Base-by-base conservation (phyloP, 2,329 filamentous ascomycete genomes). In the Phoma sp. region DNA sequence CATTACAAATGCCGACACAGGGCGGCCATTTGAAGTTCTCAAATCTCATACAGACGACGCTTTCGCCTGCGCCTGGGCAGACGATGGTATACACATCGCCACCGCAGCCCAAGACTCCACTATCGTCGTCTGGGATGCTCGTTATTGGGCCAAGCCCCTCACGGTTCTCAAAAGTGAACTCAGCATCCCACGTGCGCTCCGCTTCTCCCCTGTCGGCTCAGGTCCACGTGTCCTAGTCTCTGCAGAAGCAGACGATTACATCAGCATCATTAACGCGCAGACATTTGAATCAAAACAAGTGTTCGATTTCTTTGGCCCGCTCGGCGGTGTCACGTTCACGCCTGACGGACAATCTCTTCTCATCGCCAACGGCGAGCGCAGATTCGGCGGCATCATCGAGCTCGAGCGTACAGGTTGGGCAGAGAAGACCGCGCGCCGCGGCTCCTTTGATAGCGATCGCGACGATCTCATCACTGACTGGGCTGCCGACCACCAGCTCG, bases 21-120 rank as follows among this genome's bases (percentile, higher is more conserved):
- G 88, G 11, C 76, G 76, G 81, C 55, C 78, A 78, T 50, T 80
- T 83, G 58, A 87, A 61, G 75, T 77, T 24, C 81, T 93, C 1
- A 73, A 77, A 4, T 86, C 87, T 2, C 89, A 91, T 66, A 79
- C 79, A 11, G 89, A 92, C 66, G 89, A 82, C 61, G 88, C 86
- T 2, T 93, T 93, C 65, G 86, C 89, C 1, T 91, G 88, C 65
- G 89, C 88, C 61, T 93, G 90, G 90, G 87, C 89, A 14, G 86
- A 89, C 47, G 87, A 93, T 68, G 89, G 89, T 29, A 86, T 86
- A 77, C 88, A 86, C 10, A 82, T 93, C 18, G 90, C 90, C 10
- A 93, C 90, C 0, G 89, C 87, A 22, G 88, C 88, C 57, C 89
- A 93, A 72, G 90, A 93, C 71, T 87, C 83, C 69, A 82, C 81